phyloP scores from a whole-genome alignment of 2,329 filamentous ascomycete genomes.

The Tothia fuscella region DNA sequence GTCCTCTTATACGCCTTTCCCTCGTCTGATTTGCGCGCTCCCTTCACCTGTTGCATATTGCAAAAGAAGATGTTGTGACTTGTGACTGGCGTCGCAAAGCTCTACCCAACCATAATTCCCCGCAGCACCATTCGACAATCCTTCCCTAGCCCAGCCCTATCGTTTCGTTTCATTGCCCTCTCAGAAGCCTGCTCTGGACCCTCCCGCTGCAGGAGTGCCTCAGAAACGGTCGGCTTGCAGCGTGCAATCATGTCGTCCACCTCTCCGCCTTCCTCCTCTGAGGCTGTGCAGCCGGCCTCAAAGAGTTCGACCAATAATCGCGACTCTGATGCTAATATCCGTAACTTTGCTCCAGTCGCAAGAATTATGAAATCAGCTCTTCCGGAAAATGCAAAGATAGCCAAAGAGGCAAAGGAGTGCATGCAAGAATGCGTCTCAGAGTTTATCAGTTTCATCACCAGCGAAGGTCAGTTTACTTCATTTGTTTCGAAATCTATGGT shows the following conservation, averaged over 20 bases:
- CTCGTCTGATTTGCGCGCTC: conserved; percentile 27
- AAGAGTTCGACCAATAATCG: conserved; percentile 16
- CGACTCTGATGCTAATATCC: conserved; percentile 71
- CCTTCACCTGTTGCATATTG: conserved; percentile 22
- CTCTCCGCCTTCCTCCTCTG: conserved; percentile 27
- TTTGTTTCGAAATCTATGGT: conserved; percentile 5
- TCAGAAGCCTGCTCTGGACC: conserved; percentile 1
- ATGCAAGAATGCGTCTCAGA: conserved; percentile 99
- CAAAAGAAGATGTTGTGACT: conserved; percentile 19
- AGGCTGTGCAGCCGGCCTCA: conserved; percentile 12
- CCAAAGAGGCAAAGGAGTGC: conserved; percentile 97
- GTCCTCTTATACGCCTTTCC: conserved; percentile 35
- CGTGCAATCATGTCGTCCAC: conserved; percentile 32
- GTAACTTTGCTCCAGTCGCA: conserved; percentile 89
- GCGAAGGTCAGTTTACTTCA: conserved; percentile 61
- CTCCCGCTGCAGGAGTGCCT: conserved; percentile 9
- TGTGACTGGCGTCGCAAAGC: conserved; percentile 38
- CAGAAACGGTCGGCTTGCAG: conserved; percentile 28
- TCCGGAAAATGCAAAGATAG: conserved; percentile 97
- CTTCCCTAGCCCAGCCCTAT: conserved; percentile 32
- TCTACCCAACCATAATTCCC: conserved; percentile 5
- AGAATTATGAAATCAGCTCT: conserved; percentile 98
- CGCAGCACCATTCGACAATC: conserved; percentile 19
- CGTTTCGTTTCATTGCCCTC: conserved; percentile 23
- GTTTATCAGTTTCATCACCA: conserved; percentile 99